Conservation (phyloP, 2,329 filamentous ascomycete species). For the Fusarium fujikuroi region DNA sequence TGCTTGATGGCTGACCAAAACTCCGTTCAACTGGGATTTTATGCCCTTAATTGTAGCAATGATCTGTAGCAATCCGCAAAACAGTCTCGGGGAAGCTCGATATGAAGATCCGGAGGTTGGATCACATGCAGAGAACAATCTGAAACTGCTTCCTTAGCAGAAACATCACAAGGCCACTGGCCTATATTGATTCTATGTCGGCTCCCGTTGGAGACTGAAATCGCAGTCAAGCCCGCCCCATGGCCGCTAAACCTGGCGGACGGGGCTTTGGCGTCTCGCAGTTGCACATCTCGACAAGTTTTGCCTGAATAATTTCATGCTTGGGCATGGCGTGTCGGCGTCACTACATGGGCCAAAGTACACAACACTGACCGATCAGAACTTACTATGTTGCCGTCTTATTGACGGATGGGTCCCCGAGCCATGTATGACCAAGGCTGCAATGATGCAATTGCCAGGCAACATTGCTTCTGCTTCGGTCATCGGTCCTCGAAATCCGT, state of each 20-base stretch:
- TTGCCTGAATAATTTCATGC: conserved; percentile 35
- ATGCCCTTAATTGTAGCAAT: conserved; percentile 7
- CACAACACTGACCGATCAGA: conserved; percentile 12
- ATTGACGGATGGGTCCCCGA: conserved; percentile 15
- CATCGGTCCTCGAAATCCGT: conserved; percentile 25
- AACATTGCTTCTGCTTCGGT: conserved; percentile 17
- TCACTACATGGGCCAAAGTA: conserved; percentile 32
- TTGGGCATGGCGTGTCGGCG: conserved; percentile 30
- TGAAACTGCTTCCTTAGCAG: conserved; percentile 20
- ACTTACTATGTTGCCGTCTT: conserved; percentile 12
- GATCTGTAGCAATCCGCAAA: conserved; percentile 30
- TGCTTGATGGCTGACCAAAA: conserved; percentile 19
- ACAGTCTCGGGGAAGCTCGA: conserved; percentile 18
- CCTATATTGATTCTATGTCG: conserved; percentile 36
- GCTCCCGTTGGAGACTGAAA: conserved; percentile 35
- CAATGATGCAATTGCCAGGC: conserved; percentile 34
- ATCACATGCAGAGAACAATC: conserved; percentile 31
- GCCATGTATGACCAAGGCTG: conserved; percentile 36
- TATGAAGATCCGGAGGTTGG: conserved; percentile 28
- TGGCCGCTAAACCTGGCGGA: conserved; percentile 9
- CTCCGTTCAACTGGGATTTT: conserved; percentile 23
- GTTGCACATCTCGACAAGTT: conserved; percentile 40
- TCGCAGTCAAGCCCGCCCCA: conserved; percentile 23
- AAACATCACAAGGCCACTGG: conserved; percentile 40
- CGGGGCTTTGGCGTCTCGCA: conserved; percentile 4